Evolutionary conservation across 768 basidiomycete species (phyloP).

Genomic region (Panus rudis): DNA sequence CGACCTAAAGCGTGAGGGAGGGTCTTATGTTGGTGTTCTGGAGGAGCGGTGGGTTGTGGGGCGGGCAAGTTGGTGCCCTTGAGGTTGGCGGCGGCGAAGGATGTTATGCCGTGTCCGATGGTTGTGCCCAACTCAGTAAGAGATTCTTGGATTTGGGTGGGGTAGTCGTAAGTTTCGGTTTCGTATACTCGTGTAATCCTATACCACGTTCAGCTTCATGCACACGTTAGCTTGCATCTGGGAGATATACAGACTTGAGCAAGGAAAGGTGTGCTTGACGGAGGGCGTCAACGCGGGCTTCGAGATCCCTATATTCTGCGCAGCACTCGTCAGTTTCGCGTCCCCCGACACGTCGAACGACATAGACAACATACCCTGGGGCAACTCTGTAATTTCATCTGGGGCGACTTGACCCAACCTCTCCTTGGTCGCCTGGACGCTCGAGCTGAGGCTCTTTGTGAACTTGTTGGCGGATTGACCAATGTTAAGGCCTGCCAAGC

Average conservation of each 20-base stretch:
- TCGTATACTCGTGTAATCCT: constrained; percentile 90
- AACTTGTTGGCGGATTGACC: constrained; percentile 70
- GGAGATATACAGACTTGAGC: constrained; percentile 54
- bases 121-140: constrained; percentile 62
- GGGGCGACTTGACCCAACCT: constrained; percentile 81
- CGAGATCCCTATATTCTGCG: constrained; percentile 93
- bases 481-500: constrained; percentile 59
- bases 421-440: constrained; percentile 83
- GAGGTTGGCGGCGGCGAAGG: constrained; percentile 82
- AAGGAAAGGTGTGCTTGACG: constrained; percentile 67
- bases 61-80: constrained; percentile 84
- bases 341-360: constrained; percentile 1
- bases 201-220: constrained; percentile 2
- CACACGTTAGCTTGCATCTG: neutral
- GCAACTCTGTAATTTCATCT: constrained; percentile 93
- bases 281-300: constrained; percentile 90
- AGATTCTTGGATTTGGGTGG: constrained; percentile 81
- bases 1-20: constrained; percentile 91
- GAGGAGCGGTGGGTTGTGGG: constrained; percentile 53
- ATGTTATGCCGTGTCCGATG: constrained; percentile 69
- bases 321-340: neutral
- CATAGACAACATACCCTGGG: constrained; percentile 51
- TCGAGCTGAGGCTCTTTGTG: constrained; percentile 72
- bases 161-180: constrained; percentile 83
- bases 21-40: constrained; percentile 79